Evolutionary conservation across 2,329 filamentous ascomycete species (phyloP).

Genomic region (Phialophora verrucosa): DNA sequence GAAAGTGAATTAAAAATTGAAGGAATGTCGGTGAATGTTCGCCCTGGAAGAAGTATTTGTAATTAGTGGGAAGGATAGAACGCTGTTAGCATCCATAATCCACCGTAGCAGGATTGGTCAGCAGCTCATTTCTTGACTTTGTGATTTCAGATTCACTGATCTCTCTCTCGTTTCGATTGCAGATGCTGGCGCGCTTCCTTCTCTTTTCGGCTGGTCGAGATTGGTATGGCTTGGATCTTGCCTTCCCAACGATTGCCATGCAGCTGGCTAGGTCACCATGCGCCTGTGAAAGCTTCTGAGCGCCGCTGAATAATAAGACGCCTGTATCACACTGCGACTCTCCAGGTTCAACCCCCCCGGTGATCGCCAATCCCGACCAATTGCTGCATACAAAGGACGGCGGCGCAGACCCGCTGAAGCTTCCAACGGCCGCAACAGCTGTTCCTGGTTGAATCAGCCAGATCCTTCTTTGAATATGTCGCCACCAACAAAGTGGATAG

Average conservation of each 20-base stretch:
- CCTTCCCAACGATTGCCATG: too few relatives aligned
- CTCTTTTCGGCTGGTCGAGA: background rate
- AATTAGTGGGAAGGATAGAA: background rate
- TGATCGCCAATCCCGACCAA: background rate
- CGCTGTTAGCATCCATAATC: background rate
- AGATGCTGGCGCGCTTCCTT: background rate
- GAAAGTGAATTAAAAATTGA: too few relatives aligned
- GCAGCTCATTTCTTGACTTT: background rate
- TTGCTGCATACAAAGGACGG: background rate
- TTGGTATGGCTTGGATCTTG: too few relatives aligned
- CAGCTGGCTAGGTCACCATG: too few relatives aligned
- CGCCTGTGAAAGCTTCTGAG: too few relatives aligned
- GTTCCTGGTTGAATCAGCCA: slow-evolving; percentile 1
- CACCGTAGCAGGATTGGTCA: background rate
- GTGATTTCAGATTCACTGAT: too few relatives aligned
- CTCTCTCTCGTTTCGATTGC: background rate
- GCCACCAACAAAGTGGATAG: slow-evolving; percentile 4
- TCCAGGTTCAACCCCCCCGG: too few relatives aligned
- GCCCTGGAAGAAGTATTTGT: background rate
- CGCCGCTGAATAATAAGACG: too few relatives aligned
- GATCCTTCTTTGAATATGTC: background rate
- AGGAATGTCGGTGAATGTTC: too few relatives aligned
- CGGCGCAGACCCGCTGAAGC: background rate
- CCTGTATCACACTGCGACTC: too few relatives aligned
- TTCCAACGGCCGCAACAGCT: slow-evolving; percentile 3